Base-by-base conservation (phyloP, 2,329 filamentous ascomycete species). In the Exophiala calicioides region DNA sequence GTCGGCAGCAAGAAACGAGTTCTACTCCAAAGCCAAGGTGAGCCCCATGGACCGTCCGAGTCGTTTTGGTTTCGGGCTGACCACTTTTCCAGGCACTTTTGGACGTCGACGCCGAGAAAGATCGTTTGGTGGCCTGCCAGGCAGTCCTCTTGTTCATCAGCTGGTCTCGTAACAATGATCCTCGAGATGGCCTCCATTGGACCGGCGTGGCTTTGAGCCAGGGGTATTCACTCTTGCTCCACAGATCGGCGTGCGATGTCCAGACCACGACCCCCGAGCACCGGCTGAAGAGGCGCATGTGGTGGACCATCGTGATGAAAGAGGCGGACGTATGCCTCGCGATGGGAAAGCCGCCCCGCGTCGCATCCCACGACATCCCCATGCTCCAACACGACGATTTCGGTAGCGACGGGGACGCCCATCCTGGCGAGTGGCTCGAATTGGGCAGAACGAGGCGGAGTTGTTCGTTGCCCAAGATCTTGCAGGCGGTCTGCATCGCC, bases 231-330 rank as follows among this genome's bases (percentile, higher is more conserved):
- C 12, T 42, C 8, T 19, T 15, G 13, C 38, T 42, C 13, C 38
- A 42, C 12, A 42, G 23, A 9, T 19, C 27, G n/a, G 27, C 38
- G 12, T 21, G 16, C 18, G 24, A 23, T 5, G 27, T n/a, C n/a
- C n/a, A n/a, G n/a, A n/a, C n/a, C n/a, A n/a, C n/a, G n/a, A n/a
- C n/a, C n/a, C n/a, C 27, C 18, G 27, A 42, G 26, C 19, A 8
- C 7, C 38, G 23, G 4, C n/a, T 42, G 8, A 16, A 30, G n/a
- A 42, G 38, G 23, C 24, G 38, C n/a, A 26, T 42, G 5, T 42
- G 38, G 38, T 42, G 38, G 38, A 42, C 24, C 4, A 19, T 42
- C 13, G 38, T 42, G 18, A 42, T 42, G 24, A 42, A 42, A 23
- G 38, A 42, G 32, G 24, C 38, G 12, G 38, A 42, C 9, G 38